A percentile compares a stretch with the other conserved stretches of the same genome.
Conservation (phyloP, 2,329 filamentous ascomycete species). For the Fusarium secorum region DNA sequence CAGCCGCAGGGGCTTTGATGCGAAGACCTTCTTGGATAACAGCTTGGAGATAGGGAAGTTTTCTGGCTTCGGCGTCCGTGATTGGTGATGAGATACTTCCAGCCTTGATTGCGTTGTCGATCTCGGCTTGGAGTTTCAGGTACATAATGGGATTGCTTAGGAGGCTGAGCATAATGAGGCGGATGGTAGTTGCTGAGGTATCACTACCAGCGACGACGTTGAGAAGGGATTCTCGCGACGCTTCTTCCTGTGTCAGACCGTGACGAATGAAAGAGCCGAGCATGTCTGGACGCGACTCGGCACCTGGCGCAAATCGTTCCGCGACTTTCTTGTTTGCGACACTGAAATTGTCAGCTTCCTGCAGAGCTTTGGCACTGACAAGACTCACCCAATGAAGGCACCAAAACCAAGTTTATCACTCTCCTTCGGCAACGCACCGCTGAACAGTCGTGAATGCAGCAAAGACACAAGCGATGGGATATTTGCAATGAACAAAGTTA, state of each 20-base stretch:
- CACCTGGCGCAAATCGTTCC: not conserved
- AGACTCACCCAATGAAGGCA: constrained; percentile 9
- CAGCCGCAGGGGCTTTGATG: constrained; percentile 54
- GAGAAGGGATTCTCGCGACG: constrained; percentile 45
- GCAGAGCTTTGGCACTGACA: fast-evolving
- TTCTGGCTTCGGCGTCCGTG: constrained; percentile 46
- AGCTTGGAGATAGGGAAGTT: constrained; percentile 58
- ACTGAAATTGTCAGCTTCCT: fast-evolving
- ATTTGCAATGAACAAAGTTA: constrained; percentile 3
- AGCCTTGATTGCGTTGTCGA: constrained; percentile 56
- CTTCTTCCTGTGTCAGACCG: constrained; percentile 46
- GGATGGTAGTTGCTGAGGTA: constrained; percentile 49
- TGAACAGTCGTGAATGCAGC: not conserved
- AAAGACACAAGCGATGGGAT: not conserved
- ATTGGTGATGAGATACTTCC: constrained; percentile 32
- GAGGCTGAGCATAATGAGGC: constrained; percentile 60
- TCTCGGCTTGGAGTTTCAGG: constrained; percentile 56
- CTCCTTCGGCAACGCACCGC: constrained; percentile 49
- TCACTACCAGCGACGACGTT: constrained; percentile 51
- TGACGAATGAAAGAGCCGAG: constrained; percentile 52
- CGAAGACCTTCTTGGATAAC: constrained; percentile 59
- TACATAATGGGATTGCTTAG: constrained; percentile 59
- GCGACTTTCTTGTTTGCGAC: constrained; percentile 18
- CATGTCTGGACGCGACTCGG: constrained; percentile 45
- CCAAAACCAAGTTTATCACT: constrained; percentile 38